phyloP scores from a whole-genome alignment of 1,139 yeast species.

The Suhomyces anneliseae region DNA sequence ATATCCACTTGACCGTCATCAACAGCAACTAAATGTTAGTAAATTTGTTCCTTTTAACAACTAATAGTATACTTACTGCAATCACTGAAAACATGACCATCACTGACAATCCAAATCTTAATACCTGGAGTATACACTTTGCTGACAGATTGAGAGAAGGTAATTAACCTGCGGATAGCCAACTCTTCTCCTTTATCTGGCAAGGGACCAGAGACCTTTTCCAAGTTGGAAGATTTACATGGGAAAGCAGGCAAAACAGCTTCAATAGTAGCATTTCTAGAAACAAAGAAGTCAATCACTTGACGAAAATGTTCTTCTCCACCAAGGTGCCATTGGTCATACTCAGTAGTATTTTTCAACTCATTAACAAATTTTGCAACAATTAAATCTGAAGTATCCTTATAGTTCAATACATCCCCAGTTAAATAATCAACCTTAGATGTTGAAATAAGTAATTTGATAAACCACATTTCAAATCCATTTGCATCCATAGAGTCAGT shows the following conservation, averaged over 20 bases:
- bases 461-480: constrained; percentile 37
- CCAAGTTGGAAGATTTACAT: constrained; percentile 56
- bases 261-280: constrained; percentile 47
- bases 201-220: constrained; percentile 49
- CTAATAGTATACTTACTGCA: constrained; percentile 39
- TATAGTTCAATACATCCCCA: constrained; percentile 3
- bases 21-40: constrained; percentile 33
- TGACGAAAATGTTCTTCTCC: constrained; percentile 45
- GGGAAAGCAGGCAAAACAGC: constrained; percentile 67
- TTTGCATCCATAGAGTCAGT: constrained; percentile 24
- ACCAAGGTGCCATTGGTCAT: constrained; percentile 50
- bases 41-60: background rate
- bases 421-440: constrained; percentile 13
- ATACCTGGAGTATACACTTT: constrained; percentile 55
- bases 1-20: constrained; percentile 53
- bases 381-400: constrained; percentile 18
- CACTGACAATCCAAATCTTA: constrained; percentile 57
- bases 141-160: constrained; percentile 33
- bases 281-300: constrained; percentile 48
- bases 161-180: constrained; percentile 34
- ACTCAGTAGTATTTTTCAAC: constrained; percentile 47
- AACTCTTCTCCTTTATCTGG: constrained; percentile 53
- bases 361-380: constrained; percentile 37
- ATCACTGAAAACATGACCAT: constrained; percentile 67
- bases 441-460: constrained; percentile 26